Evolutionary conservation across 106 monocot genomes (phyloP), one percentile per base, ranked within the genome.

Genomic region (Posidonia australis): DNA sequence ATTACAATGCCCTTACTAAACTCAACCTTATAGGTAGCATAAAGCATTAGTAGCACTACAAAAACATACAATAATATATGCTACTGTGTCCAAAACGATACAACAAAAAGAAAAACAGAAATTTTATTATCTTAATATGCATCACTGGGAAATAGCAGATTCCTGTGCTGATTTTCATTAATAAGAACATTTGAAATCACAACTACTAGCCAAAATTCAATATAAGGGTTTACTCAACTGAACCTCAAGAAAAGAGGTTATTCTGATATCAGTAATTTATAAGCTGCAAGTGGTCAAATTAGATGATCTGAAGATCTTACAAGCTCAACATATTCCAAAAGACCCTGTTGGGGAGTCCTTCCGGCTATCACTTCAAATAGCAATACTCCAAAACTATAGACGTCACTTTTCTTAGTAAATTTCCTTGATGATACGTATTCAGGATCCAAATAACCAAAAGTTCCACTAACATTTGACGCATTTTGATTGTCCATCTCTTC

Each of bases 361-460:
- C 78, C 90, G 29, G 96, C 68, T 66, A 98, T 90, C 82, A 98
- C 61, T 70, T 98, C 96, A 68, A 98, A 90, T 45, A 90, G 71
- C 75, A 98, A 72, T 31, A 98, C 87, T 42, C 96, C 96, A 67
- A 76, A 98, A 74, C 96, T 90, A 58, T 98, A 98, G 11, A 98
- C 90, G 63, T 98, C 96, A 72, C 90, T 98, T 71, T 98, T 87
- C 75, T 90, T 90, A 2, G 86, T 98, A 71, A 90, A 90, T 6
- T 74, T 78, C 58, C 83, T 77, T 51, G 90, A 80, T 24, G 89
- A 87, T 29, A 98, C 63, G 66, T 98, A 98, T 65, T 98, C 90
- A 16, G 96, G 90, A 74, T 98, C 96, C 54, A 98, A 78, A 81
- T 98, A 98, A 16, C 96, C 96, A 66, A 70, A 90, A 46, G 96